Evolutionary conservation across 2,329 filamentous ascomycete species (phyloP), one percentile per base, ranked within the genome.

Genomic region (Calonectria multiphialidica): DNA sequence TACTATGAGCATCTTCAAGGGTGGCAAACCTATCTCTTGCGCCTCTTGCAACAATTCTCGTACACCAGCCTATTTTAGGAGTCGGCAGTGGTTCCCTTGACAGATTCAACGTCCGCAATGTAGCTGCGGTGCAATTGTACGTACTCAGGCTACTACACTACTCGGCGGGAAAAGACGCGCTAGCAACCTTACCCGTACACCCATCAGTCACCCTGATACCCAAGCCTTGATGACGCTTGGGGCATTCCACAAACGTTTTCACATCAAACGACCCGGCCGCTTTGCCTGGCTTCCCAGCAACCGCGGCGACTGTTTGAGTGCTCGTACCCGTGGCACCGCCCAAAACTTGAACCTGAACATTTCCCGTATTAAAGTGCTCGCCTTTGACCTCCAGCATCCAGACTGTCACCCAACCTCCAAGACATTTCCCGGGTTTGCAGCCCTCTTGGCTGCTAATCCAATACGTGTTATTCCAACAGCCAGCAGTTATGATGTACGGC

Each of bases 391-490:
- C 64, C 2, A 66, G 21, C 49, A 57, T 66, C 64, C 23, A 21
- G 18, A 57, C 49, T 16, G 64, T 42, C 10, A 57, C 64, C 64
- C 64, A 66, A 4, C 64, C 49, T 0, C 37, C 25, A 10, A 49
- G 25, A 49, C 64, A 66, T 16, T 66, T 55, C 6, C 37, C 28
- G 12, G 10, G 18, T 28, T 21, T 37, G n/a, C 49, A 66, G 13
- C 64, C 64, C 18, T 66, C 64, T 12, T 49, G 64, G 25, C 12
- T 25, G 37, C 49, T 66, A 25, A 57, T n/a, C 64, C 64, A 66
- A n/a, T 57, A 66, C 0, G 49, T 66, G n/a, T 66, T 55, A 13
- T 66, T 66, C 64, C 64, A 66, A 28, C 64, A 66, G 5, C 49
- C 25, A 3, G 40, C 35, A 16, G 18, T 55, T 33, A 66, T 37